Conservation (phyloP, 495 filamentous ascomycete species). For the Neurospora sp. region DNA sequence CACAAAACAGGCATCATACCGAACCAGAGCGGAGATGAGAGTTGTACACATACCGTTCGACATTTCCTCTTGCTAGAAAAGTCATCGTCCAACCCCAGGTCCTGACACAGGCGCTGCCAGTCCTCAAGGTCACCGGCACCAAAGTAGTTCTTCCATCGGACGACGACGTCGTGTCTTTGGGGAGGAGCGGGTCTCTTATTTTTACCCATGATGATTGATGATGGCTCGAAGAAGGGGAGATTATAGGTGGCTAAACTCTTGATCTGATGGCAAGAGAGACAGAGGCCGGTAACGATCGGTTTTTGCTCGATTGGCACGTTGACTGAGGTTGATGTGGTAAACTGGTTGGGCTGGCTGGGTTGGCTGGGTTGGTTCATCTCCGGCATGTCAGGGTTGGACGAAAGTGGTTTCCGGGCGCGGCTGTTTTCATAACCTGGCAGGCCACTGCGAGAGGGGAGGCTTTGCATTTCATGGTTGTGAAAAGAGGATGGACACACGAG, state of each 20-base stretch:
- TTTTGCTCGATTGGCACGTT: background rate
- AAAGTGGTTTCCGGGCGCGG: background rate
- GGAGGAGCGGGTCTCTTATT: background rate
- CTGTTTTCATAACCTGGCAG: background rate
- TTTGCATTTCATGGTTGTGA: background rate
- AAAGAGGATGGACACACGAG: background rate
- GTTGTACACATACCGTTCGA: conserved; percentile 15
- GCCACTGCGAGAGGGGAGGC: background rate
- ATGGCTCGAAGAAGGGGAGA: background rate
- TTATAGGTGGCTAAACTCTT: background rate
- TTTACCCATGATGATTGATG: background rate
- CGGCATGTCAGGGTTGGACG: background rate
- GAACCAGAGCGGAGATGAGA: background rate
- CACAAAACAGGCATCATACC: too few species aligned
- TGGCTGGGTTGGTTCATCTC: background rate
- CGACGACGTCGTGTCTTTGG: conserved; percentile 2
- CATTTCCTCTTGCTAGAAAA: conserved; percentile 27
- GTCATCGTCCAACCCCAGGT: conserved; percentile 19
- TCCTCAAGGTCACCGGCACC: conserved; percentile 19
- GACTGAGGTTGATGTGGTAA: background rate
- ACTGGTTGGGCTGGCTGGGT: background rate
- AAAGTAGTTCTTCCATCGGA: conserved; percentile 20
- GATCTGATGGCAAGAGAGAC: background rate
- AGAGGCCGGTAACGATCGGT: background rate
- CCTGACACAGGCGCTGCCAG: conserved; percentile 27